These are phyloP conservation scores for Solanum hybrid DNA, from an alignment of 305 asterid species.

Conservation along the genomic window DNA sequence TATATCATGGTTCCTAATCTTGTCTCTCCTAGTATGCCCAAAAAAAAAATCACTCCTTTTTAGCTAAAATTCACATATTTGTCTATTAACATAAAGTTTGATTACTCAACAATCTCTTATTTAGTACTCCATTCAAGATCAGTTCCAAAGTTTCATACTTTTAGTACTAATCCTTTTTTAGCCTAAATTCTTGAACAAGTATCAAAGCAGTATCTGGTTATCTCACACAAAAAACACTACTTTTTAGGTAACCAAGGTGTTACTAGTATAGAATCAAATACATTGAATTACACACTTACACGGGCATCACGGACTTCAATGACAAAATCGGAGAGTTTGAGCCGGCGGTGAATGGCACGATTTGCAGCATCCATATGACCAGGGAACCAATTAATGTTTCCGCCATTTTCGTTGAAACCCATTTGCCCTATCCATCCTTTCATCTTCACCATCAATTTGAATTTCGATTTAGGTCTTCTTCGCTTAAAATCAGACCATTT, in stretches of 20 bases:
- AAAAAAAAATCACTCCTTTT: neutral
- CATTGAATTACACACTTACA: neutral
- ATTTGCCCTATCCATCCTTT: conserved; percentile 47
- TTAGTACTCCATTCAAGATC: neutral
- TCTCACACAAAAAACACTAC: neutral
- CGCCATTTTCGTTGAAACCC: conserved; percentile 39
- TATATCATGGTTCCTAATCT: neutral
- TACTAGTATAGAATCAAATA: too few relatives aligned
- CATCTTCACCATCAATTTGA: conserved; percentile 20
- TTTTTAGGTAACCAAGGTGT: neutral
- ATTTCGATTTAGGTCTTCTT: neutral
- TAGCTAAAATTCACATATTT: neutral
- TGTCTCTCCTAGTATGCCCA: neutral
- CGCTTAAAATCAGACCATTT: neutral
- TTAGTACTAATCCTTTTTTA: neutral
- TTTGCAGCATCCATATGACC: conserved; percentile 97
- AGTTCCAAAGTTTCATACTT: neutral
- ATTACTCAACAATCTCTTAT: neutral
- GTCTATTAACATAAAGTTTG: neutral
- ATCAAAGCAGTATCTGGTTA: neutral
- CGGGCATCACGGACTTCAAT: conserved; percentile 73
- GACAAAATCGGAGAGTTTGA: conserved; percentile 69
- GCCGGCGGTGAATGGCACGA: conserved; percentile 81
- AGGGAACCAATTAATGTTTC: conserved; percentile 68
- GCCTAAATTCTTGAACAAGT: neutral